These are phyloP conservation scores for Trichoderma cornu-damae DNA, from an alignment of 2,329 filamentous ascomycete species.

Conservation along the genomic window DNA sequence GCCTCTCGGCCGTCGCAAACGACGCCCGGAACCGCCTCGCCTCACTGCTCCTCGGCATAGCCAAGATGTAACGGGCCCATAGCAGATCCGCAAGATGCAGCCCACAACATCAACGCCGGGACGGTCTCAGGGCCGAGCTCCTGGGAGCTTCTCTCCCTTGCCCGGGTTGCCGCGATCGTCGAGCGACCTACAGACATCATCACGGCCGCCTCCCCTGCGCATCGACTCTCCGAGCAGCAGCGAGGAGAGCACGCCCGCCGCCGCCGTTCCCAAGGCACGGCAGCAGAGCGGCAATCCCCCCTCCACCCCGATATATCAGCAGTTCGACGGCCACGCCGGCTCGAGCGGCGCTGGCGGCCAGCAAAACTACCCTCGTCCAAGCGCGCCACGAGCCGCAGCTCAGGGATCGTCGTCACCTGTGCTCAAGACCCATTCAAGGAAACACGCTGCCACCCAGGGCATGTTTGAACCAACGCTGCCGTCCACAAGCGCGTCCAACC, in stretches of 20 bases:
- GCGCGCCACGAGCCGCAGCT: slow-evolving; percentile 30
- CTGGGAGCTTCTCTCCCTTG: slow-evolving; percentile 54
- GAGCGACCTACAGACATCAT: slow-evolving; percentile 27
- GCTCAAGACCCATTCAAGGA: slow-evolving; percentile 50
- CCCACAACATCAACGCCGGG: slow-evolving; percentile 28
- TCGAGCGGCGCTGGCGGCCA: slow-evolving; percentile 42
- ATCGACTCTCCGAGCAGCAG: slow-evolving; percentile 29
- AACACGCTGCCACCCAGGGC: slow-evolving; percentile 68
- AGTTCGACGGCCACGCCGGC: slow-evolving; percentile 45
- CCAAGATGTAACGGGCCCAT: slow-evolving; percentile 42
- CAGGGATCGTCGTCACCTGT: slow-evolving; percentile 30
- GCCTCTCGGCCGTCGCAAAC: background rate
- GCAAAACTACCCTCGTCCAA: slow-evolving; percentile 57
- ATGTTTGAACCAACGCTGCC: slow-evolving; percentile 71
- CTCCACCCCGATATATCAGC: slow-evolving; percentile 44
- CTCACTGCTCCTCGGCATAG: slow-evolving; percentile 8
- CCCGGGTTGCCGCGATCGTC: slow-evolving; percentile 32
- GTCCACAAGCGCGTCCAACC: slow-evolving; percentile 53
- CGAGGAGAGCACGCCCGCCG: slow-evolving; percentile 31
- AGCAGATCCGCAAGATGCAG: slow-evolving; percentile 41
- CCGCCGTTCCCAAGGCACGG: slow-evolving; percentile 45
- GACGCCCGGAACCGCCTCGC: background rate
- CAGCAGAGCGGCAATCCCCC: slow-evolving; percentile 34
- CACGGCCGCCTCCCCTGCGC: slow-evolving; percentile 33
- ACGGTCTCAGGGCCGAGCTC: slow-evolving; percentile 43